Conservation (phyloP, 192 early-diverging fungal genomes). For the Dissophora ornata region DNA sequence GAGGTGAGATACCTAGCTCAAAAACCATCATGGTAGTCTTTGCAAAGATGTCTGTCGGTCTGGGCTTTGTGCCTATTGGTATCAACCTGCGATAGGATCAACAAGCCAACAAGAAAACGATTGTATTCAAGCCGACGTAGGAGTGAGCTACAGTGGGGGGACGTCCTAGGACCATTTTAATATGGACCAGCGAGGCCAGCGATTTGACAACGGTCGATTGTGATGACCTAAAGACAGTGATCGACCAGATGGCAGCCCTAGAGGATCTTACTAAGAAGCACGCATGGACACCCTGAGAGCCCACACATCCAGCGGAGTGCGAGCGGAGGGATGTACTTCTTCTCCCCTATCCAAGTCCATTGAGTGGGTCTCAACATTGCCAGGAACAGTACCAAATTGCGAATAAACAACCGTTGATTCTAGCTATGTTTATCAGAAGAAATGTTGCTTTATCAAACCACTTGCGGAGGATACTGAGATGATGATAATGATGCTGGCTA, state of each 20-base stretch:
- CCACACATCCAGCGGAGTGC: slow-evolving; percentile 5
- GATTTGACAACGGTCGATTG: slow-evolving; percentile 14
- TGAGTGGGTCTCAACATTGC: too few species aligned
- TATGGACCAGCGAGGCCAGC: slow-evolving; percentile 16
- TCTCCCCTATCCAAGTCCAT: too few species aligned
- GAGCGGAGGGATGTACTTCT: slow-evolving; percentile 11
- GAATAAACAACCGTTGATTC: slow-evolving; percentile 1
- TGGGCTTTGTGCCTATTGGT: slow-evolving; percentile 13
- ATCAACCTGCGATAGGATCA: slow-evolving; percentile 11
- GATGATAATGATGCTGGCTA: neutral
- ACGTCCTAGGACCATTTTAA: slow-evolving; percentile 8
- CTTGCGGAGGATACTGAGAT: neutral
- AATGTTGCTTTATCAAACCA: neutral
- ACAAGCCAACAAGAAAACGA: slow-evolving; percentile 16
- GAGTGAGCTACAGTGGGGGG: slow-evolving; percentile 8
- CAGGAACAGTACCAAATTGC: slow-evolving; percentile 2
- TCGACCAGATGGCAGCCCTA: neutral
- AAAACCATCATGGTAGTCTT: slow-evolving; percentile 9
- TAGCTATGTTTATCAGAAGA: neutral
- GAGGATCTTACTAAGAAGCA: slow-evolving; percentile 6
- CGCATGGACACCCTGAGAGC: slow-evolving; percentile 7
- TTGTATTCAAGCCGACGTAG: slow-evolving; percentile 13
- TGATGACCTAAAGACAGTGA: slow-evolving; percentile 5
- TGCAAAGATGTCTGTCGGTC: neutral
- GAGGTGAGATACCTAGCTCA: neutral